Conservation (phyloP, 192 early-diverging fungal species). For the Backusella liffmaniae region DNA sequence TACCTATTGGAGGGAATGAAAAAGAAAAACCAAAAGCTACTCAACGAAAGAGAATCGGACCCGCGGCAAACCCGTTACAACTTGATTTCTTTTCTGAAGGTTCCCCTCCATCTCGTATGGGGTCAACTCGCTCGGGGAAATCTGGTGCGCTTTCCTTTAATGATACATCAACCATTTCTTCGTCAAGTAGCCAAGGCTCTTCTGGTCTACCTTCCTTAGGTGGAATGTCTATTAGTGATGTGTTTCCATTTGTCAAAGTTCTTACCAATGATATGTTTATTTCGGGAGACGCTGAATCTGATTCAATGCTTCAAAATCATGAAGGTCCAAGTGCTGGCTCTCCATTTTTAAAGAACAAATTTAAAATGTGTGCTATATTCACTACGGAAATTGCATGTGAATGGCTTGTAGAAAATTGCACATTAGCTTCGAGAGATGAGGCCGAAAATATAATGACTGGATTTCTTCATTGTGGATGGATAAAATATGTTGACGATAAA, state of each 20-base stretch:
- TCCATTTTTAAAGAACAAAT: not conserved
- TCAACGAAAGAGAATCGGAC: not conserved
- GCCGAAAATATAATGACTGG: conserved; percentile 42
- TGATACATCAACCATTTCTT: not conserved
- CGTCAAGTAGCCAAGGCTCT: not conserved
- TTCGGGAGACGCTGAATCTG: not conserved
- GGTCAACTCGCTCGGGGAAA: not conserved
- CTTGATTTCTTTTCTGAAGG: not conserved
- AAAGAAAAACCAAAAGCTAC: not conserved
- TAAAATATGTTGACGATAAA: conserved; percentile 27
- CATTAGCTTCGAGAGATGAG: conserved; percentile 47
- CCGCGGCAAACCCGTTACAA: not conserved
- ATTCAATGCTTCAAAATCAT: not conserved
- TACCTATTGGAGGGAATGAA: conserved; percentile 30
- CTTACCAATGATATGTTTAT: not conserved
- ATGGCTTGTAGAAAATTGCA: conserved; percentile 49
- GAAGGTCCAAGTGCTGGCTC: not conserved
- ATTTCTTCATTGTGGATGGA: conserved; percentile 44
- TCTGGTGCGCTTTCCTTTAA: not conserved
- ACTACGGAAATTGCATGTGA: conserved; percentile 30
- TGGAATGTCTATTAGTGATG: not conserved
- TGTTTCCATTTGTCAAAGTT: not conserved
- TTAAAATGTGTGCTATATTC: conserved; percentile 12
- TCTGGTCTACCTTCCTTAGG: not conserved
- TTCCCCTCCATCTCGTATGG: not conserved